phyloP scores from a whole-genome alignment of 2,329 filamentous ascomycete genomes.

The Claviceps africana region DNA sequence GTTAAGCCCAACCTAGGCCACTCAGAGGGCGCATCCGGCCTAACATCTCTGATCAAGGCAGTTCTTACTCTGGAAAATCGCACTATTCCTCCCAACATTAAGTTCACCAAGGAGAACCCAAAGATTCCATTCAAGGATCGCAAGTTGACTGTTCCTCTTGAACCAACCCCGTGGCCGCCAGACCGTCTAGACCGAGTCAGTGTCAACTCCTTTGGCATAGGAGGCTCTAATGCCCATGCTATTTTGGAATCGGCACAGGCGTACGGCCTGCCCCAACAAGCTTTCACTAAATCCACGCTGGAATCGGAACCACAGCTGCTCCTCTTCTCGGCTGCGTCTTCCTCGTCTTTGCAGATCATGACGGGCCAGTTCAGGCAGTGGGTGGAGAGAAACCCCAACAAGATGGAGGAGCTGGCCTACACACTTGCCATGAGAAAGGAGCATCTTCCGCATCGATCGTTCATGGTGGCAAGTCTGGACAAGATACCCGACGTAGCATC shows the following conservation, averaged over 20 bases:
- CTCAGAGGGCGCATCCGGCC: slow-evolving; percentile 4
- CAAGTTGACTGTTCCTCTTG: no score
- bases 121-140: slow-evolving; percentile 6
- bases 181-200: slow-evolving; percentile 9
- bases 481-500: not conserved
- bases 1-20: no score
- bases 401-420: no score
- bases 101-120: slow-evolving; percentile 12
- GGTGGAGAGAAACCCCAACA: no score
- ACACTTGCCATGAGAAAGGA: no score
- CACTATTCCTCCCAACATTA: slow-evolving; percentile 11
- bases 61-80: slow-evolving; percentile 12
- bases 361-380: no score
- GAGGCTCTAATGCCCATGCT: slow-evolving; percentile 22
- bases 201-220: slow-evolving; percentile 25
- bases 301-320: no score
- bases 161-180: no score
- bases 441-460: no score
- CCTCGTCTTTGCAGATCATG: not conserved
- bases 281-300: no score
- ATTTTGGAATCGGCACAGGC: slow-evolving; percentile 10
- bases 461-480: no score
- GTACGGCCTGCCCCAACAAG: no score
- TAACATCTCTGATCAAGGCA: slow-evolving; percentile 13
- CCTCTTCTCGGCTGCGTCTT: not conserved